A percentile compares a stretch with the other conserved stretches of the same genome.
Conservation (phyloP, 1,139 yeast species). For the Maudiozyma humilis region DNA sequence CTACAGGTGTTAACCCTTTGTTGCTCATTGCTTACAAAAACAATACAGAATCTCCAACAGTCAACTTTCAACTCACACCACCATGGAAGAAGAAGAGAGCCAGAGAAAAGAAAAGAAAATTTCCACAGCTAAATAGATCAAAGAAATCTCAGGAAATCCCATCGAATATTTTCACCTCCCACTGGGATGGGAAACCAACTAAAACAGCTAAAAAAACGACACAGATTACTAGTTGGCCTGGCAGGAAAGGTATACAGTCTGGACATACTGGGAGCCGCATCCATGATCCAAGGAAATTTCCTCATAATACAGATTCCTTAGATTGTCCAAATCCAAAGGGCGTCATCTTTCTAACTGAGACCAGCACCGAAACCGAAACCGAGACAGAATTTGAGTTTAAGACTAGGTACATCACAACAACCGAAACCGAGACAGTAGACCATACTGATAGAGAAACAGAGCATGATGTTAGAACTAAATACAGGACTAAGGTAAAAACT, state of each 20-base stretch:
- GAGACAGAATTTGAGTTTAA: constrained; percentile 1
- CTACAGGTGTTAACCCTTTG: neutral
- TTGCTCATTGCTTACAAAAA: neutral
- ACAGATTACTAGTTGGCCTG: too few relatives aligned
- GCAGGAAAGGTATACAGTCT: neutral
- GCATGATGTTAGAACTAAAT: neutral
- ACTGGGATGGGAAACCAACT: neutral
- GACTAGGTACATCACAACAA: constrained; percentile 6
- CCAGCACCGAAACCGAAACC: constrained; percentile 2
- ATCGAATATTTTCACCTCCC: neutral
- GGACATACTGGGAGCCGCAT: neutral
- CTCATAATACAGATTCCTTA: too few relatives aligned
- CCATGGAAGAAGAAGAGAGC: neutral
- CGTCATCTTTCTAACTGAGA: neutral
- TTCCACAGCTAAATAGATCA: neutral
- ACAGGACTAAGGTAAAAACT: neutral
- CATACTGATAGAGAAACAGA: constrained; percentile 2
- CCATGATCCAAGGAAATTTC: constrained; percentile 4
- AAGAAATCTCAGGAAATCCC: neutral
- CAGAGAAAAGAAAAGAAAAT: neutral
- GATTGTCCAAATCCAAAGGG: neutral
- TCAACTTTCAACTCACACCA: neutral
- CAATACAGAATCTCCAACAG: neutral
- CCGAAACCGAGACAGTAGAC: constrained; percentile 10
- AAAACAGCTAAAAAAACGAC: too few relatives aligned